Base-by-base conservation (phyloP, 129 eudicot species). In the Flaveria bidentis region DNA sequence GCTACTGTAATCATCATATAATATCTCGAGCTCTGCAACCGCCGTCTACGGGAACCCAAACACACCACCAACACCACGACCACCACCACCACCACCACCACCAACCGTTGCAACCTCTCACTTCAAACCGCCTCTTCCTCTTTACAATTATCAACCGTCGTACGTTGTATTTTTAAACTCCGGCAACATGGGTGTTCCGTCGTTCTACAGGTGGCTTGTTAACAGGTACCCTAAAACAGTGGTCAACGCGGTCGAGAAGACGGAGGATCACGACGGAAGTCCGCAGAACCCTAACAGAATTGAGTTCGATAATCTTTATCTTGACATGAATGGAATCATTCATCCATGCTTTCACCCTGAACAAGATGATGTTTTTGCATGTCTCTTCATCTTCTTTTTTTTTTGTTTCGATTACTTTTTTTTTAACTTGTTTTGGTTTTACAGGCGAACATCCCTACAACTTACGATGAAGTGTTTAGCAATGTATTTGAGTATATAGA, bases 311-410 rank as follows among this genome's bases (percentile, higher is more conserved):
- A 82, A 90, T 26, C 69, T 90, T 0, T 90, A 88, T 28, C 73
- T 90, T 1, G 91, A 88, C 67, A 88, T 88, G 93, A 90, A 90
- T 46, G 93, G 89, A 15, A 88, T 88, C 5, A 90, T 90, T 9
- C 96, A 90, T 47, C 88, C 91, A 1, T 90, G 96, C 56, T 90
- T 90, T 69, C 96, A 90, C 39, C 96, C 93, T 0, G 86, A 90
- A 11, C 78, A 86, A 36, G 42, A 77, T 15, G 79, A 82, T 15
- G 69, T 20, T 36, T 1, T 58, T 57, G 45, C 11, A 49, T 50
- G 57, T 50, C 58, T 71, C 55, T 76, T 51, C 30, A 1, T 53
- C 41, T 75, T 47, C 14, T 12, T 25, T 53, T 1, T 52, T 52
- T 18, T 13, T 44, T 16, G 15, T 61, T 47, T 28, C 33, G 0